phyloP scores from a whole-genome alignment of 148 eudicot species.

The Chenopodium album region DNA sequence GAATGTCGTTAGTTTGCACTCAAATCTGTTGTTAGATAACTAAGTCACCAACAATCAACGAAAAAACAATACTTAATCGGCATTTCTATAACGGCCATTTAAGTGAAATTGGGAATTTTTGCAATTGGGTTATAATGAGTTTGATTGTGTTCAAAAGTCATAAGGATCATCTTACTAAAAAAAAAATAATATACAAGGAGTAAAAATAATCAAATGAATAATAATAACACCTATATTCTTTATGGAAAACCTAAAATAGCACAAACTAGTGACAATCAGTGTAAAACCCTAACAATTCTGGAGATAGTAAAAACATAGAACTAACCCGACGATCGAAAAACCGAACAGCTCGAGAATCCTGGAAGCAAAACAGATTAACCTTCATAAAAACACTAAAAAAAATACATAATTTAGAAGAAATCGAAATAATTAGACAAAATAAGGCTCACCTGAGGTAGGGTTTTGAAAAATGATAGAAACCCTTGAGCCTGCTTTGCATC shows the following conservation, averaged over 20 bases:
- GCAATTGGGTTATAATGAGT: neutral
- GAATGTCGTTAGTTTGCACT: neutral
- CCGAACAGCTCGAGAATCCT: slow-evolving; percentile 80
- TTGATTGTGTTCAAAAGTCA: neutral
- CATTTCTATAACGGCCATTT: neutral
- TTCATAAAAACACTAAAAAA: neutral
- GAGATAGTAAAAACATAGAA: neutral
- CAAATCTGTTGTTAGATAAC: neutral
- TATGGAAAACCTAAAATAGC: neutral
- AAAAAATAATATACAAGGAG: neutral
- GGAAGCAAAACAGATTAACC: slow-evolving; percentile 27
- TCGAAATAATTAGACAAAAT: neutral
- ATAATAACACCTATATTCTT: neutral
- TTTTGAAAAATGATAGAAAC: slow-evolving; percentile 87
- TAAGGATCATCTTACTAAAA: neutral
- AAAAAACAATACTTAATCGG: neutral
- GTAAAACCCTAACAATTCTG: slow-evolving; percentile 6
- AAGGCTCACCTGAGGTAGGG: slow-evolving; percentile 58
- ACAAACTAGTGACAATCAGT: neutral
- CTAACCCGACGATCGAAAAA: slow-evolving; percentile 94
- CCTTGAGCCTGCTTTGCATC: slow-evolving; percentile 98
- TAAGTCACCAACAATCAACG: neutral
- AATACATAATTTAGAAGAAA: neutral
- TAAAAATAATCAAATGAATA: neutral
- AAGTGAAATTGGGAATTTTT: neutral